Conservation (phyloP, 202 grass and related monocot species). For the Cymbopogon flexuosus region DNA sequence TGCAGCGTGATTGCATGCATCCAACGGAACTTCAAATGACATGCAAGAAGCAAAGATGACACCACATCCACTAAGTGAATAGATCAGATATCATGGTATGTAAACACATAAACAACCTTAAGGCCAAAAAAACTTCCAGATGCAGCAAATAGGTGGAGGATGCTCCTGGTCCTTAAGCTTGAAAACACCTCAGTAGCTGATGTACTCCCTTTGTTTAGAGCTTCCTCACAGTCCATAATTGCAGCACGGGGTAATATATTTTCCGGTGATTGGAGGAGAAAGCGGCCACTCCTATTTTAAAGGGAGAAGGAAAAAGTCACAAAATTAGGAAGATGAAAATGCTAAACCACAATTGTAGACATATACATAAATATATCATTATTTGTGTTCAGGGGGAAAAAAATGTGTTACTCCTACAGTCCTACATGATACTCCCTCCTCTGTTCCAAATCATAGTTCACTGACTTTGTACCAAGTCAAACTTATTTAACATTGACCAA, state of each 20-base stretch:
- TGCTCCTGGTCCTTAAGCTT: constrained; percentile 85
- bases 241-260: constrained; percentile 61
- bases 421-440: neutral
- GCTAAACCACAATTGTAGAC: neutral
- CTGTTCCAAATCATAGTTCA: neutral
- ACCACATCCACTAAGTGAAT: neutral
- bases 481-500: neutral
- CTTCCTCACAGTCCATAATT: constrained; percentile 59
- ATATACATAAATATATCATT: constrained; percentile 22
- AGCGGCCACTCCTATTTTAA: constrained; percentile 56
- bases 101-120: constrained; percentile 50
- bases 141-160: constrained; percentile 78
- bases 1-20: neutral
- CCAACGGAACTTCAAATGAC: neutral
- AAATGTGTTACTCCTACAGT: neutral
- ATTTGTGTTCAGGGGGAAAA: neutral
- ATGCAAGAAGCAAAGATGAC: neutral
- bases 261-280: constrained; percentile 77
- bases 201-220: constrained; percentile 65
- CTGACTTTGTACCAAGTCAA: neutral
- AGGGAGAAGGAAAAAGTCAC: constrained; percentile 27
- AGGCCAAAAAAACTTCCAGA: constrained; percentile 81
- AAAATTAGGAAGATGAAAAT: constrained; percentile 26
- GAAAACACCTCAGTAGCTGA: constrained; percentile 62
- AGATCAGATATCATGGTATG: constrained; percentile 5